Percentiles rank a stretch among this genome's conserved stretches.
Evolutionary conservation across 2,329 filamentous ascomycete genomes (phyloP).

Genomic region (Colletotrichum tamarilloi): DNA sequence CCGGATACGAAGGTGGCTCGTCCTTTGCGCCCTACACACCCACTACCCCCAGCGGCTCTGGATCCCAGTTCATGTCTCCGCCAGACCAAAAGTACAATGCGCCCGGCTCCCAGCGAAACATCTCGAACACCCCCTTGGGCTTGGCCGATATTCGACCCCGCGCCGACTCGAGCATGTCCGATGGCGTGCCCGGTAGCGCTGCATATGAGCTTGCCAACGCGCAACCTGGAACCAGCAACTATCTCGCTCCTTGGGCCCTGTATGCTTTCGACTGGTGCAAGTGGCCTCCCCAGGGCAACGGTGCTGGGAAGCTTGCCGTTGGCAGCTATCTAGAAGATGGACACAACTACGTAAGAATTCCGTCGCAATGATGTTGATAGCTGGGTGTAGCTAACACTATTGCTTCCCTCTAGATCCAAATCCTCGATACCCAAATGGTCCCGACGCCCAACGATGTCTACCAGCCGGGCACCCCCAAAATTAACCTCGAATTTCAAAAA

Average conservation of each 20-base stretch:
- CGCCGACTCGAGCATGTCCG: conserved; percentile 83
- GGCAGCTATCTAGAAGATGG: conserved; percentile 98
- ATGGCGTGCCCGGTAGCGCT: conserved; percentile 71
- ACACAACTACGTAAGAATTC: conserved; percentile 86
- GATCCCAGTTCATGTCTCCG: conserved; percentile 37
- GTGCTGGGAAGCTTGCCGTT: conserved; percentile 91
- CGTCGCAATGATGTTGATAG: neutral
- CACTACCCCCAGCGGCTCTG: conserved; percentile 69
- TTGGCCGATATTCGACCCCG: conserved; percentile 91
- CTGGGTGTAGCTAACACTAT: conserved; percentile 24
- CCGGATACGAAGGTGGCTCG: conserved; percentile 63
- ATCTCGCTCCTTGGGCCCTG: conserved; percentile 92
- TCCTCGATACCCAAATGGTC: conserved; percentile 86
- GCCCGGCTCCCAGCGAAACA: conserved; percentile 68
- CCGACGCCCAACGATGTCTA: conserved; percentile 77
- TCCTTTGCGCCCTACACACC: conserved; percentile 66
- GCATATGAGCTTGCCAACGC: conserved; percentile 75
- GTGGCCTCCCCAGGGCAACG: conserved; percentile 84
- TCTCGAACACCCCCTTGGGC: conserved; percentile 88
- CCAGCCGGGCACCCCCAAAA: conserved; percentile 76
- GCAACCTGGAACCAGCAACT: conserved; percentile 85
- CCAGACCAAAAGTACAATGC: conserved; percentile 63
- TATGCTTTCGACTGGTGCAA: conserved; percentile 99
- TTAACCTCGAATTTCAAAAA: conserved; percentile 89
- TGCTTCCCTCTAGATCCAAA: conserved; percentile 80